These are phyloP conservation scores for Polytolypa hystricis DNA, from an alignment of 2,329 filamentous ascomycete species.

Conservation along the genomic window DNA sequence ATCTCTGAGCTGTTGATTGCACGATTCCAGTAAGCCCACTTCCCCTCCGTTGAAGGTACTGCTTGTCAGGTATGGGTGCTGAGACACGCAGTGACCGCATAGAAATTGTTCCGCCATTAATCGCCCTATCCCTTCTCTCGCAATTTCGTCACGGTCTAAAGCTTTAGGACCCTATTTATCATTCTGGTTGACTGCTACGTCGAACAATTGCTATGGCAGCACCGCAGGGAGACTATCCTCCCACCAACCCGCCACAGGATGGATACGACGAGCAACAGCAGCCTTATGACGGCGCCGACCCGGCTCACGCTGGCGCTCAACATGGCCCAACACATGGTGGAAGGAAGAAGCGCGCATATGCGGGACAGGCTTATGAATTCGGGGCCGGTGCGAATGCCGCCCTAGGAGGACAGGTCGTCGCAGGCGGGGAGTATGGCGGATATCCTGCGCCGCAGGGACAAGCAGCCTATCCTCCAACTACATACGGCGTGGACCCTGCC, in stretches of 20 bases:
- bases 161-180: too few species aligned
- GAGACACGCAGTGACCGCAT: too few species aligned
- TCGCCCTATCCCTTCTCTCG: too few species aligned
- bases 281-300: conserved; percentile 25
- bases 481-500: conserved; percentile 34
- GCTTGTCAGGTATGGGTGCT: too few species aligned
- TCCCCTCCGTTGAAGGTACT: too few species aligned
- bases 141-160: too few species aligned
- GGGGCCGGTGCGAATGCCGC: conserved; percentile 74
- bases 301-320: conserved; percentile 17
- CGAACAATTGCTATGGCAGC: conserved; percentile 37
- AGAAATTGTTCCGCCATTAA: too few species aligned
- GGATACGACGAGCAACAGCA: conserved; percentile 37
- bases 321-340: conserved; percentile 20
- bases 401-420: conserved; percentile 37
- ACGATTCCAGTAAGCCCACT: too few species aligned
- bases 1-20: too few species aligned
- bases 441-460: conserved; percentile 45
- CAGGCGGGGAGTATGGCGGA: conserved; percentile 50
- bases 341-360: conserved; percentile 84
- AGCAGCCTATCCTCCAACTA: conserved; percentile 30
- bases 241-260: conserved; percentile 29
- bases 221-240: conserved; percentile 42
- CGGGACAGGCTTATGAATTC: conserved; percentile 88
- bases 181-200: too few species aligned